These are phyloP conservation scores for Moesziomyces antarcticus DNA, from an alignment of 1,284 basidiomycete species.

Conservation along the genomic window DNA sequence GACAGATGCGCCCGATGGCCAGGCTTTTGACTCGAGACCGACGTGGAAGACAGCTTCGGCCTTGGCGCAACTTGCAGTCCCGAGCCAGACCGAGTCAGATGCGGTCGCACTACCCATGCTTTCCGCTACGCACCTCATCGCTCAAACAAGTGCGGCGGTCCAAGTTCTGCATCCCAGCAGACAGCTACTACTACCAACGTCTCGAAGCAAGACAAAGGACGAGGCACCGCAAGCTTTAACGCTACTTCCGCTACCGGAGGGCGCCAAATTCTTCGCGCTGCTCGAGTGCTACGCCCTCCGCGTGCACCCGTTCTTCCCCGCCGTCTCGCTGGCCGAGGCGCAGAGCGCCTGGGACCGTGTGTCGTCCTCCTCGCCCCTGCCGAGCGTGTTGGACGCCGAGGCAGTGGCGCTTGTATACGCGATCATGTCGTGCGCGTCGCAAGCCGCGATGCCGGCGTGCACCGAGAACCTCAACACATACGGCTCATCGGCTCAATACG, in stretches of 20 bases:
- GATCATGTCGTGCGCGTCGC: slow-evolving; percentile 15
- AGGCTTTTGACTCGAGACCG: too few relatives aligned
- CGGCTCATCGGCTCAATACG: neutral
- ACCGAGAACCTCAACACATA: neutral
- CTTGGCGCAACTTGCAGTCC: too few relatives aligned
- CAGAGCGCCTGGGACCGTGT: slow-evolving; percentile 4
- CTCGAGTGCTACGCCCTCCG: slow-evolving; percentile 3
- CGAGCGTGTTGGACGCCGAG: neutral
- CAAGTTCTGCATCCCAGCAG: too few relatives aligned
- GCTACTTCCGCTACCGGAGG: neutral
- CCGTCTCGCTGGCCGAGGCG: neutral
- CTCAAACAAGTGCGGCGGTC: too few relatives aligned
- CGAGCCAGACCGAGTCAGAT: too few relatives aligned
- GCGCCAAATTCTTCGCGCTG: slow-evolving; percentile 3
- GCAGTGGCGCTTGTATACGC: slow-evolving; percentile 9
- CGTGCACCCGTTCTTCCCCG: slow-evolving; percentile 1
- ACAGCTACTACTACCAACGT: too few relatives aligned
- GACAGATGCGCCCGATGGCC: neutral
- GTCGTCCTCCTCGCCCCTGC: neutral
- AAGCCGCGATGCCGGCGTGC: neutral
- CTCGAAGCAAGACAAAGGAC: neutral
- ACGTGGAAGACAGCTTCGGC: too few relatives aligned
- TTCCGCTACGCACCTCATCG: too few relatives aligned
- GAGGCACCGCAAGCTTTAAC: neutral
- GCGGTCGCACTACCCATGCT: too few relatives aligned